Evolutionary conservation across 257 asterid species (phyloP).

Genomic region (Plantago elongata): DNA sequence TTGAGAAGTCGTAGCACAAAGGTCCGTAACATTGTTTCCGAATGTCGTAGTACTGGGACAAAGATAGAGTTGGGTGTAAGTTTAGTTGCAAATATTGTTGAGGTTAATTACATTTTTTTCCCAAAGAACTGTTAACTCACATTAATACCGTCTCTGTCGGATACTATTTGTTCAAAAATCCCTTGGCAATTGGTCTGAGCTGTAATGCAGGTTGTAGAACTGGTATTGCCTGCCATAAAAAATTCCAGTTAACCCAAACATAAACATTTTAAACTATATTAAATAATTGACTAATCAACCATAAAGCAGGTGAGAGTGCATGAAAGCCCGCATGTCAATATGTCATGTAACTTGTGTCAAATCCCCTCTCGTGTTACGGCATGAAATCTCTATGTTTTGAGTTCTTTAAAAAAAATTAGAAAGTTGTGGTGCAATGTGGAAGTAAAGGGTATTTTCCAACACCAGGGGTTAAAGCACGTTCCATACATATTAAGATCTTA

Average conservation of each 20-base stretch:
- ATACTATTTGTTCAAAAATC: slow-evolving; percentile 25
- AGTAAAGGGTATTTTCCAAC: no score
- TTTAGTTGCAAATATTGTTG: background rate
- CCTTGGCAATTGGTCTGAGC: slow-evolving; percentile 29
- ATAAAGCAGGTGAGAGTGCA: no score
- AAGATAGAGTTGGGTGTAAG: background rate
- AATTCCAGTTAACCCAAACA: slow-evolving; percentile 7
- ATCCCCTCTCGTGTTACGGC: background rate
- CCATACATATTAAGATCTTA: no score
- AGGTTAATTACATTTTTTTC: background rate
- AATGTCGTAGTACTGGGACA: slow-evolving; percentile 47
- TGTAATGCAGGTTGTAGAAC: slow-evolving; percentile 13
- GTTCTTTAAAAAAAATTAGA: background rate
- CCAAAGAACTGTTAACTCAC: slow-evolving; percentile 20
- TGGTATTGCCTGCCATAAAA: slow-evolving; percentile 23
- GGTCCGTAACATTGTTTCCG: slow-evolving; percentile 38
- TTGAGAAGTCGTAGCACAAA: slow-evolving; percentile 56
- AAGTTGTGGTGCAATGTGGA: background rate
- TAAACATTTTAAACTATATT: background rate
- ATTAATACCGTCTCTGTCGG: slow-evolving; percentile 21
- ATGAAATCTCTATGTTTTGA: background rate
- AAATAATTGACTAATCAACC: background rate
- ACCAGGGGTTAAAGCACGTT: no score
- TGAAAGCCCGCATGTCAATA: no score
- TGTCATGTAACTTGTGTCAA: background rate